A percentile compares a stretch with the other conserved stretches of the same genome.
phyloP scores from a whole-genome alignment of 2,329 filamentous ascomycete species.

The Alternaria ventricosa region DNA sequence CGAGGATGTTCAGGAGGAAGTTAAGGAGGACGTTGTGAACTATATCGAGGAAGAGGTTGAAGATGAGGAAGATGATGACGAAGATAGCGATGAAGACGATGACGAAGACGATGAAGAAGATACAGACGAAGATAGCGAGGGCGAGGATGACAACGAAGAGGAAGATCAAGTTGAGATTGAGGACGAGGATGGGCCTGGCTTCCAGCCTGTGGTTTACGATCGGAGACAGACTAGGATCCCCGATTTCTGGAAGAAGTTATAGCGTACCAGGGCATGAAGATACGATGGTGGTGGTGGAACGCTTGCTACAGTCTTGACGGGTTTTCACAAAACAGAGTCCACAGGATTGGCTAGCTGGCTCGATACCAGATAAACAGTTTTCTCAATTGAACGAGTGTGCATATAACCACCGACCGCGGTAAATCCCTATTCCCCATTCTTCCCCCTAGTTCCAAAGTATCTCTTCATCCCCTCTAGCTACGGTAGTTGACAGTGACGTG shows the following conservation, averaged over 20 bases:
- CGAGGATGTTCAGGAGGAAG: background rate
- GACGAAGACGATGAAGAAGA: background rate
- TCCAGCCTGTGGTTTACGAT: background rate
- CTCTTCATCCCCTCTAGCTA: background rate
- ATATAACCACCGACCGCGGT: rapidly evolving
- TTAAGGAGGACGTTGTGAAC: background rate
- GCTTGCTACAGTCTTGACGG: too few relatives aligned
- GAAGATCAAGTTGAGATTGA: too few relatives aligned
- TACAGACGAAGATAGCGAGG: too few relatives aligned
- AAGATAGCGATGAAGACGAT: background rate
- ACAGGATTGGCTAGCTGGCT: too few relatives aligned
- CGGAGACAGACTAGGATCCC: background rate
- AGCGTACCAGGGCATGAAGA: too few relatives aligned
- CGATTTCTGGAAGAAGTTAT: background rate
- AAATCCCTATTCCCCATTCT: background rate
- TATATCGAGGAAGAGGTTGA: background rate
- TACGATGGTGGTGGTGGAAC: too few relatives aligned
- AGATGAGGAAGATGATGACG: too few relatives aligned
- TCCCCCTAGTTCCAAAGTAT: background rate
- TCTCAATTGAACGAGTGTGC: background rate
- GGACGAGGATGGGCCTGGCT: background rate
- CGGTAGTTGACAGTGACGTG: background rate
- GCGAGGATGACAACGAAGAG: background rate
- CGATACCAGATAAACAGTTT: too few relatives aligned
- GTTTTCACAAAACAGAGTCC: too few relatives aligned